Percentiles rank a stretch among this genome's conserved stretches.
Evolutionary conservation across 331 rosid species (phyloP).

Genomic region (Rosa hybrid): DNA sequence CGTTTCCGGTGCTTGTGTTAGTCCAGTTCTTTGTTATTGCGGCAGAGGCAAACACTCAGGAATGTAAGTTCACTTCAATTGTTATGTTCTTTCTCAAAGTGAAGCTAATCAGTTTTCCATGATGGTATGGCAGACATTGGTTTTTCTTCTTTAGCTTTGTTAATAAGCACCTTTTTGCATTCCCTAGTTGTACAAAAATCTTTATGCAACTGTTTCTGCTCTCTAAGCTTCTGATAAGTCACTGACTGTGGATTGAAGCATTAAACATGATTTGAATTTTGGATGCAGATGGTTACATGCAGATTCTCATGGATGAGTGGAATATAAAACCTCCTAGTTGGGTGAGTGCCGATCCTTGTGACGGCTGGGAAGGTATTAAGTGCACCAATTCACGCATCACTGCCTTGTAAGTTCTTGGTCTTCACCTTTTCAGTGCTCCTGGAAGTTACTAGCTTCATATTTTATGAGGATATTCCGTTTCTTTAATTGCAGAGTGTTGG

Average conservation of each 20-base stretch:
- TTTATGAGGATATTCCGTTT: background rate
- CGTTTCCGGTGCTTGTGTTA: background rate
- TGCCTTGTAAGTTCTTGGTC: constrained; percentile 38
- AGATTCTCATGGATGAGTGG: constrained; percentile 35
- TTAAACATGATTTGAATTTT: background rate
- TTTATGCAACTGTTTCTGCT: background rate
- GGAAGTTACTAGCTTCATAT: constrained; percentile 1
- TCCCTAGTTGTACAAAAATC: background rate
- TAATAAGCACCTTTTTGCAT: background rate
- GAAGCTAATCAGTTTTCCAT: background rate
- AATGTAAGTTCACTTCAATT: constrained; percentile 10
- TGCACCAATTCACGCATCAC: constrained; percentile 44
- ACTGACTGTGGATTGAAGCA: background rate
- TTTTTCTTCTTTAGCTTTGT: background rate
- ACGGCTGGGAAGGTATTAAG: constrained; percentile 50
- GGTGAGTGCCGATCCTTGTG: constrained; percentile 57
- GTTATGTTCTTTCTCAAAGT: background rate
- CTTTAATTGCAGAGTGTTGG: constrained; percentile 40
- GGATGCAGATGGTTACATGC: constrained; percentile 39
- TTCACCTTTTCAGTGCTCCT: constrained; percentile 4
- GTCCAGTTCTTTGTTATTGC: constrained; percentile 1
- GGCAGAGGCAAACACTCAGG: background rate
- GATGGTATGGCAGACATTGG: background rate
- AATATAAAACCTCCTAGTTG: constrained; percentile 44
- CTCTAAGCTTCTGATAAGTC: background rate